Evolutionary conservation across 2,329 filamentous ascomycete species (phyloP).

Genomic region (Clarireedia hainanense): DNA sequence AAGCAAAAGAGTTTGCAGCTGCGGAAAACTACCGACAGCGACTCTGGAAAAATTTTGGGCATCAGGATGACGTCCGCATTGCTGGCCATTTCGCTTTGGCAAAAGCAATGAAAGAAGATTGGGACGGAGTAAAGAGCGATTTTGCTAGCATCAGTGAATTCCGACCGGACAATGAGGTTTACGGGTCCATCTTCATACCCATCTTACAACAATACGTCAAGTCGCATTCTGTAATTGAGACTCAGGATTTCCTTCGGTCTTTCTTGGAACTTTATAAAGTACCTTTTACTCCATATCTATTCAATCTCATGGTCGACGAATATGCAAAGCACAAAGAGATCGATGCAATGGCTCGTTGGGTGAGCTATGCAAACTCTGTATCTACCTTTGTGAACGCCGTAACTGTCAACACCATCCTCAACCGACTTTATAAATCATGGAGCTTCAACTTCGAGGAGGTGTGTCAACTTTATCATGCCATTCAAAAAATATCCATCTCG

Average conservation of each 20-base stretch:
- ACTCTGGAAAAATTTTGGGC: slow-evolving; percentile 8
- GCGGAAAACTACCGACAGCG: slow-evolving; percentile 20
- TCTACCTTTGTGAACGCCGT: slow-evolving; percentile 15
- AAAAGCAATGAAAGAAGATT: slow-evolving; percentile 25
- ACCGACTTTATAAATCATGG: slow-evolving; percentile 19
- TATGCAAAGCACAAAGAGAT: slow-evolving; percentile 25
- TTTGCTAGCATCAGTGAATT: slow-evolving; percentile 20
- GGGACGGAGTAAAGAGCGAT: slow-evolving; percentile 22
- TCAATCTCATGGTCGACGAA: slow-evolving; percentile 22
- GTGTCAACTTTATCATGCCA: slow-evolving; percentile 15
- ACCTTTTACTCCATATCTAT: slow-evolving; percentile 15
- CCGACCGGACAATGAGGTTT: slow-evolving; percentile 11
- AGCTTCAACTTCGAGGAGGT: slow-evolving; percentile 21
- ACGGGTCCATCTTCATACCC: slow-evolving; percentile 20
- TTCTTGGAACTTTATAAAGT: slow-evolving; percentile 19
- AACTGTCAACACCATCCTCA: slow-evolving; percentile 26
- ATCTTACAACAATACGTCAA: slow-evolving; percentile 25
- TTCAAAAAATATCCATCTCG: slow-evolving; percentile 2
- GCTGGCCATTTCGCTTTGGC: slow-evolving; percentile 27
- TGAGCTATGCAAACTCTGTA: slow-evolving; percentile 19
- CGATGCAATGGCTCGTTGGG: slow-evolving; percentile 23
- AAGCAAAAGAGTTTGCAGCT: slow-evolving; percentile 19
- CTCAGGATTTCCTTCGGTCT: slow-evolving; percentile 23
- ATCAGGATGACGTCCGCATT: slow-evolving; percentile 16
- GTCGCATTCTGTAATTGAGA: slow-evolving; percentile 22